Conservation (phyloP, 2,329 filamentous ascomycete species). For the Grosmannia penicillata region DNA sequence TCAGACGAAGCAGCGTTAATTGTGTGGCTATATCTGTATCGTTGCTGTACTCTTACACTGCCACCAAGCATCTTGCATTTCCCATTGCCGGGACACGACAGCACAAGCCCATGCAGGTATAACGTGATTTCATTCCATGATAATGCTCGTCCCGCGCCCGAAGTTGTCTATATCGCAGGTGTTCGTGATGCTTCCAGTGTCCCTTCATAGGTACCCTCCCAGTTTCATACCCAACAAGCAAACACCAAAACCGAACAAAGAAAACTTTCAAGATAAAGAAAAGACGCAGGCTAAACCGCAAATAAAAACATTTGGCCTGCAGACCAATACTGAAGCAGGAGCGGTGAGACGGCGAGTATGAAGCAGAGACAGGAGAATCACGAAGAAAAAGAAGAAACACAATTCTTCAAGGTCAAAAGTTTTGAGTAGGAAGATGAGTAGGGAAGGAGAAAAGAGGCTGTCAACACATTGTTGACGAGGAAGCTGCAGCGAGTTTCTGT, state of each 20-base stretch:
- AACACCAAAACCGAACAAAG: too few relatives aligned
- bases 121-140: not conserved
- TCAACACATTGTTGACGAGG: not conserved
- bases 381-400: not conserved
- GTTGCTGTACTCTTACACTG: not conserved
- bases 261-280: too few relatives aligned
- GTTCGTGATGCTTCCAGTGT: not conserved
- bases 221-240: not conserved
- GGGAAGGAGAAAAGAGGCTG: not conserved
- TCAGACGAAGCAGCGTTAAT: too few relatives aligned
- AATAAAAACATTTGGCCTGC: not conserved
- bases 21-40: too few relatives aligned
- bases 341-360: not conserved
- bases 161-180: not conserved
- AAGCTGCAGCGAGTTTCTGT: conserved; percentile 7
- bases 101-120: not conserved
- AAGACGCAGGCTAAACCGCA: too few relatives aligned
- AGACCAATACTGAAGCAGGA: not conserved
- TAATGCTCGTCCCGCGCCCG: not conserved
- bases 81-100: not conserved
- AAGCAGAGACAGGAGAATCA: not conserved
- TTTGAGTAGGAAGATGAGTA: not conserved
- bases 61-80: not conserved
- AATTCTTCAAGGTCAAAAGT: not conserved
- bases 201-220: too few relatives aligned